phyloP scores from a whole-genome alignment of 2,329 filamentous ascomycete genomes.

The Nannizziopsis barbatae region DNA sequence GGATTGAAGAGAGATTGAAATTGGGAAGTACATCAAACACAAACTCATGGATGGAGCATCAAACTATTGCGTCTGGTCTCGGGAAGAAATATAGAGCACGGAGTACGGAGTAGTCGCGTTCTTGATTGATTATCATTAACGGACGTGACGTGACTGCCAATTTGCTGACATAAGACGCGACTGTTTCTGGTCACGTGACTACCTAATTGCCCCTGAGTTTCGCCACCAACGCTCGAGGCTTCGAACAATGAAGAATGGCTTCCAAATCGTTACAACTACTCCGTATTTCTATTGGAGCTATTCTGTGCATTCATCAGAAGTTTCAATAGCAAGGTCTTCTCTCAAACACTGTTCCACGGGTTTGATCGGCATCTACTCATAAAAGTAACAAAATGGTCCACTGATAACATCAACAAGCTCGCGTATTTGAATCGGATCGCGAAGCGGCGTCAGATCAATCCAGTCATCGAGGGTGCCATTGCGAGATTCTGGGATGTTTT shows the following conservation, averaged over 20 bases:
- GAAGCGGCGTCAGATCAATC: conserved; percentile 18
- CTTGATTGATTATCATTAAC: no score
- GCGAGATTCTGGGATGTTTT: conserved; percentile 16
- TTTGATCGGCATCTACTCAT: conserved; percentile 9
- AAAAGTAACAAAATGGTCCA: conserved; percentile 22
- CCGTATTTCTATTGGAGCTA: no score
- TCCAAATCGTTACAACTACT: no score
- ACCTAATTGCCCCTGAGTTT: no score
- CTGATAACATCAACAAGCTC: conserved; percentile 18
- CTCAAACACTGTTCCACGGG: not conserved
- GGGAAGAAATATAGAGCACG: not conserved
- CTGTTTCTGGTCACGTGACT: not conserved
- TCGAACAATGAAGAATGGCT: no score
- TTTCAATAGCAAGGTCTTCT: no score
- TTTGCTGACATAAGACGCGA: not conserved
- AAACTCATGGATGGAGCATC: no score
- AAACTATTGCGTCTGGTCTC: not conserved
- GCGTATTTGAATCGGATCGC: conserved; percentile 12
- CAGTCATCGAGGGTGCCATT: conserved; percentile 22
- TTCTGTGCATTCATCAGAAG: no score
- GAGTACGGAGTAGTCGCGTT: not conserved
- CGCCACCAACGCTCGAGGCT: no score
- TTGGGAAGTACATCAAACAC: no score
- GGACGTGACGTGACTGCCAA: no score
- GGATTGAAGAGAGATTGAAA: no score